Conservation (phyloP, 2,329 filamentous ascomycete species). For the Boeremia exigua region DNA sequence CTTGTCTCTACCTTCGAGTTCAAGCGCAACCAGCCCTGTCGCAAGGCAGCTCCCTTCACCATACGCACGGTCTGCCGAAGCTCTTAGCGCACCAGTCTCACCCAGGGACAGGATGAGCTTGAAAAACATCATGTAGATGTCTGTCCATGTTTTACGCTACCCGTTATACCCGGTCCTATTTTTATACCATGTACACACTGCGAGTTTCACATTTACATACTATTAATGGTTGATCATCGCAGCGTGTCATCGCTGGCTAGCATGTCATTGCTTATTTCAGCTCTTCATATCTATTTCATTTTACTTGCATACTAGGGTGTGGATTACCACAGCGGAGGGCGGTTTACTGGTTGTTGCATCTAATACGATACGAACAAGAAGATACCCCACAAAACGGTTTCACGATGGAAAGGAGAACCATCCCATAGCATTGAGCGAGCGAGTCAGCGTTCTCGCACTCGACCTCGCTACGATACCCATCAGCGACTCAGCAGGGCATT, state of each 20-base stretch:
- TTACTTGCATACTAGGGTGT: constrained; percentile 7
- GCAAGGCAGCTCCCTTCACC: constrained; percentile 42
- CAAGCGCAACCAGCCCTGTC: constrained; percentile 34
- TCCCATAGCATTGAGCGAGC: constrained; percentile 7
- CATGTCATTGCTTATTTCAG: constrained; percentile 4
- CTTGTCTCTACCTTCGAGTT: constrained; percentile 33
- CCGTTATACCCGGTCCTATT: constrained; percentile 30
- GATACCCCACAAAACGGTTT: constrained; percentile 20
- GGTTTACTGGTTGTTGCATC: constrained; percentile 4
- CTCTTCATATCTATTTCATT: constrained; percentile 1
- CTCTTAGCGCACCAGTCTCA: constrained; percentile 42
- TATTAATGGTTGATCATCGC: constrained; percentile 12
- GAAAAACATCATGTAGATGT: constrained; percentile 42
- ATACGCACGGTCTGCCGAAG: constrained; percentile 33
- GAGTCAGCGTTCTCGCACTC: constrained; percentile 9
- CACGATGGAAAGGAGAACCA: constrained; percentile 13
- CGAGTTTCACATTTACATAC: constrained; percentile 18
- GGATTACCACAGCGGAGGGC: constrained; percentile 3
- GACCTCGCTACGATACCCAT: neutral
- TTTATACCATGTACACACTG: constrained; percentile 16
- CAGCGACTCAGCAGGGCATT: constrained; percentile 5
- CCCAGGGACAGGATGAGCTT: constrained; percentile 45
- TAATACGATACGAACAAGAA: constrained; percentile 10
- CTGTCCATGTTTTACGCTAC: constrained; percentile 29
- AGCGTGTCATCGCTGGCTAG: constrained; percentile 10